phyloP scores from a whole-genome alignment of 495 filamentous ascomycete species.

The Trichoderma reesei region DNA sequence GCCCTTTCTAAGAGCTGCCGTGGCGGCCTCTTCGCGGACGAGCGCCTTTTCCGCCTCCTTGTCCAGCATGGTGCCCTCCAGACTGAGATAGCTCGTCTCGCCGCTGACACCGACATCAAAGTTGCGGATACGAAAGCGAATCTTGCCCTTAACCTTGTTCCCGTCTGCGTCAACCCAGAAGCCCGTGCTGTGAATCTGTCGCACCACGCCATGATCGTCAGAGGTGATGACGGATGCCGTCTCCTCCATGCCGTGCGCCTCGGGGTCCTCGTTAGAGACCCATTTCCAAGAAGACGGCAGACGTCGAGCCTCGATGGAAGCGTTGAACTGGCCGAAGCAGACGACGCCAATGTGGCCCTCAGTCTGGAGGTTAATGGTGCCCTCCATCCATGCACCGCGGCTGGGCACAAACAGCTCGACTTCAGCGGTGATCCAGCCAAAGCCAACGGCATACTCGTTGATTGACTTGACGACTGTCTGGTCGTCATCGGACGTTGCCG shows the following conservation, averaged over 20 bases:
- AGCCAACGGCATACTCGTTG: conserved; percentile 37
- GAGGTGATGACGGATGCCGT: conserved; percentile 17
- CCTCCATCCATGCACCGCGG: conserved; percentile 40
- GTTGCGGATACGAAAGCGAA: conserved; percentile 40
- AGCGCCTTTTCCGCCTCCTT: conserved; percentile 32
- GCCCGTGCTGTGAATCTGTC: conserved; percentile 38
- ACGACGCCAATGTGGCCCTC: conserved; percentile 40
- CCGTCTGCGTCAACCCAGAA: conserved; percentile 36
- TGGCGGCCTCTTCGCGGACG: conserved; percentile 27
- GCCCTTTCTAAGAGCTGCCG: conserved; percentile 24
- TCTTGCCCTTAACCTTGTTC: conserved; percentile 28
- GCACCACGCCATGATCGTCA: conserved; percentile 4
- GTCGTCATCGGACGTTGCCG: conserved; percentile 28
- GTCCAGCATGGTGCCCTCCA: conserved; percentile 38
- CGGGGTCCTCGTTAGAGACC: conserved; percentile 23
- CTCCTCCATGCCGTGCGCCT: conserved; percentile 17
- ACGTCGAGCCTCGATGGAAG: conserved; percentile 37
- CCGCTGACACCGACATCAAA: conserved; percentile 40
- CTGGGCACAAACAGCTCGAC: conserved; percentile 35
- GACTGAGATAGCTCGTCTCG: conserved; percentile 37
- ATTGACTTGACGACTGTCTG: conserved; percentile 28
- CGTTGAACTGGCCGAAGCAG: conserved; percentile 42
- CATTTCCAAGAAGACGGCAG: conserved; percentile 37
- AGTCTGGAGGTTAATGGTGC: conserved; percentile 36
- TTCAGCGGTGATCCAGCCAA: conserved; percentile 38